Evolutionary conservation across 768 basidiomycete genomes (phyloP).

Genomic region (Suillus decipiens): DNA sequence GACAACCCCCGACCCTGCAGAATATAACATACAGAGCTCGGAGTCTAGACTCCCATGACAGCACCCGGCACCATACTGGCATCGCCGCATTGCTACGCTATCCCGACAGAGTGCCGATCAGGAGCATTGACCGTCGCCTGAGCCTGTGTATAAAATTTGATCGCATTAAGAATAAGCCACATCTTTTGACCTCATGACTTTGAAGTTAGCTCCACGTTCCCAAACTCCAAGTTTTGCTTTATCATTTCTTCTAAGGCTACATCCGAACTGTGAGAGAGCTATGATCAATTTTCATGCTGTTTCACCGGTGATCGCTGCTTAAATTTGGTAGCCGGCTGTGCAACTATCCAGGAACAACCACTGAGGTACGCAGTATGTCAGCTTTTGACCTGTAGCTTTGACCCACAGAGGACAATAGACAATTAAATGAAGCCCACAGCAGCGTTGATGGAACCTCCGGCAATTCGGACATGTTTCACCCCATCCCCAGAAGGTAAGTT

Average conservation of each 20-base stretch:
- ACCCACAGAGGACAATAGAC: neutral
- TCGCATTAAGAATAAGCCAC: neutral
- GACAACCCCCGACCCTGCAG: neutral
- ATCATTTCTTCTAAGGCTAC: neutral
- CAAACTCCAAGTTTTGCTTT: neutral
- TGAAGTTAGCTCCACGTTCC: neutral
- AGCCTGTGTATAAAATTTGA: neutral
- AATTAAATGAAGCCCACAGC: neutral
- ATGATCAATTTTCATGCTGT: neutral
- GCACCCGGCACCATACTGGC: neutral
- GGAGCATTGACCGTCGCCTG: neutral
- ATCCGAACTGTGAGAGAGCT: neutral
- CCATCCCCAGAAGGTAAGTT: conserved; percentile 1
- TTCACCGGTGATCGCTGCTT: no score
- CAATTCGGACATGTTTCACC: neutral
- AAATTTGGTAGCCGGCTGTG: no score
- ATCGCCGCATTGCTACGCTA: neutral
- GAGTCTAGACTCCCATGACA: neutral
- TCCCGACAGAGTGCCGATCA: neutral
- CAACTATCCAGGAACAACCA: neutral
- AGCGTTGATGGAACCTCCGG: neutral
- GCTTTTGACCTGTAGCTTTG: neutral
- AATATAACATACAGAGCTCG: neutral
- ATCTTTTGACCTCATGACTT: neutral
- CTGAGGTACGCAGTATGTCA: neutral